Evolutionary conservation across 2,329 filamentous ascomycete species (phyloP).

Genomic region (Xylaria sp.): DNA sequence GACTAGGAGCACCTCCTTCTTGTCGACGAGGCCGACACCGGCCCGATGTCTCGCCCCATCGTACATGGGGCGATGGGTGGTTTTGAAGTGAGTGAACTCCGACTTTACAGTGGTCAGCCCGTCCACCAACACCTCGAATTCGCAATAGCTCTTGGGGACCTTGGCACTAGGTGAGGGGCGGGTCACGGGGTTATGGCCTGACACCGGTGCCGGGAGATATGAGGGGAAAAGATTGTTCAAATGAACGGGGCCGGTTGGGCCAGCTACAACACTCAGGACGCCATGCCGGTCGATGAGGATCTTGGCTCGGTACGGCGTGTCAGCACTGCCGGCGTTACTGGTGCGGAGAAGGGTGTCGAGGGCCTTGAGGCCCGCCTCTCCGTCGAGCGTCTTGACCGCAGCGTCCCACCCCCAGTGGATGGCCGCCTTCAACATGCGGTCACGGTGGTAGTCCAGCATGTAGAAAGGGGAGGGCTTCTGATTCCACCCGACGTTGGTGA

Average conservation of each 20-base stretch:
- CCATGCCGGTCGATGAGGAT: conserved; percentile 50
- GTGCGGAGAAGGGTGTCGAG: conserved; percentile 38
- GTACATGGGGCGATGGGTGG: conserved; percentile 68
- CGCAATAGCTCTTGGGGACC: conserved; percentile 26
- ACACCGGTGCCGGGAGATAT: conserved; percentile 44
- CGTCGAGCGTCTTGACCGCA: conserved; percentile 42
- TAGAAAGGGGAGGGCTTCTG: conserved; percentile 61
- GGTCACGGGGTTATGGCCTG: conserved; percentile 14
- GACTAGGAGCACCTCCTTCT: conserved; percentile 70
- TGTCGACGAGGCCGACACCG: conserved; percentile 45
- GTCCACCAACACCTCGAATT: conserved; percentile 45
- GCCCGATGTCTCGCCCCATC: conserved; percentile 60
- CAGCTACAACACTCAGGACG: conserved; percentile 39
- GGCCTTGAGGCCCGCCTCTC: conserved; percentile 40
- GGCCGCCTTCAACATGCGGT: conserved; percentile 66
- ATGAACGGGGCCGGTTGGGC: conserved; percentile 19
- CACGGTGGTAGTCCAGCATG: conserved; percentile 72
- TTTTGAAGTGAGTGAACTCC: conserved; percentile 81
- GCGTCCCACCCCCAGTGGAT: conserved; percentile 50
- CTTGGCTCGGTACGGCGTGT: conserved; percentile 45
- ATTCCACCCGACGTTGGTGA: conserved; percentile 48
- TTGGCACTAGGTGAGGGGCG: conserved; percentile 8
- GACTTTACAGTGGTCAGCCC: conserved; percentile 38
- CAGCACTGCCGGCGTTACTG: conserved; percentile 26
- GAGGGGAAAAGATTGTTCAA: conserved; percentile 51